Percentiles rank a stretch among this genome's conserved stretches.
These are phyloP conservation scores for Apiosordaria backusii DNA, from an alignment of 495 filamentous ascomycete species.

Conservation along the genomic window DNA sequence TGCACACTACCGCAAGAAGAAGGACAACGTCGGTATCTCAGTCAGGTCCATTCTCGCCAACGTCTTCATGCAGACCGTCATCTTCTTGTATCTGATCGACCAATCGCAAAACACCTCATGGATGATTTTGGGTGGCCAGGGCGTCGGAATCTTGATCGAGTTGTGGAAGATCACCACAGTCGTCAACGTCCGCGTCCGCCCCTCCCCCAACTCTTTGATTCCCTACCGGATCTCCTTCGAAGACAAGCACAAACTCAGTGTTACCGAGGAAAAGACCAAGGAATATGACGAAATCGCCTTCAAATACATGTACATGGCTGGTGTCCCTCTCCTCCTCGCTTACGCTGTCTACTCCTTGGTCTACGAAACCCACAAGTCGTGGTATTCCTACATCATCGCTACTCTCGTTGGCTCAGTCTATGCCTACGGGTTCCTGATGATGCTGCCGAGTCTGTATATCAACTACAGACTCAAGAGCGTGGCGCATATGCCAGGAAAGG, in stretches of 20 bases:
- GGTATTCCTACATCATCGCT: slow-evolving; percentile 89
- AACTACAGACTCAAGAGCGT: slow-evolving; percentile 97
- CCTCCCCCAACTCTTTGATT: slow-evolving; percentile 63
- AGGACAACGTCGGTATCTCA: slow-evolving; percentile 93
- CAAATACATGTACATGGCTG: slow-evolving; percentile 88
- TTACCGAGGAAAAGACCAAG: slow-evolving; percentile 95
- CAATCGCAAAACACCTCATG: slow-evolving; percentile 96
- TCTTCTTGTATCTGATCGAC: slow-evolving; percentile 97
- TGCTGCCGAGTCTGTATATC: slow-evolving; percentile 96
- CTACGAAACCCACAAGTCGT: slow-evolving; percentile 95
- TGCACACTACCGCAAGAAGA: slow-evolving; percentile 98
- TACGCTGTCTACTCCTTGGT: slow-evolving; percentile 87
- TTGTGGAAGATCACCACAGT: slow-evolving; percentile 99
- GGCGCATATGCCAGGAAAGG: slow-evolving; percentile 93
- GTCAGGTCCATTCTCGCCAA: slow-evolving; percentile 95
- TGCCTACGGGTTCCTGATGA: slow-evolving; percentile 98
- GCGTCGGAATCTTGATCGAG: slow-evolving; percentile 88
- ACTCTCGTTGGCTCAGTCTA: slow-evolving; percentile 95
- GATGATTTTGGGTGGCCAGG: slow-evolving; percentile 97
- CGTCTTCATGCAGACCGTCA: slow-evolving; percentile 94
- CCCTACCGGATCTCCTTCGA: slow-evolving; percentile 87
- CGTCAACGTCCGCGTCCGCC: slow-evolving; percentile 82
- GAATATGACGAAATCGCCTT: slow-evolving; percentile 98
- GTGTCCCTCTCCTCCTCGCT: slow-evolving; percentile 80
- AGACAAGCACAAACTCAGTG: slow-evolving; percentile 92